Conservation (phyloP, 305 asterid genomes). For the Stenogyne calaminthoides region DNA sequence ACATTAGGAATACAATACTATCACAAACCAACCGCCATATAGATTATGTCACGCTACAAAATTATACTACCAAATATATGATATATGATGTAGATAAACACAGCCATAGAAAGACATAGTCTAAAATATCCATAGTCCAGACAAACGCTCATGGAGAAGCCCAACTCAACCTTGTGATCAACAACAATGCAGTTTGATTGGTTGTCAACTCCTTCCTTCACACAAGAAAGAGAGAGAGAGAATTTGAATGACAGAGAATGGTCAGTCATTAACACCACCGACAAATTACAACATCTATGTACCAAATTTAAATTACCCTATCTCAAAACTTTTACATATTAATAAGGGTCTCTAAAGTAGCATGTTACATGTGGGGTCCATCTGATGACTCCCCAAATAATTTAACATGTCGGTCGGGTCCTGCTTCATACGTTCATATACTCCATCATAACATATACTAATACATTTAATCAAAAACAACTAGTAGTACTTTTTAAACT, state of each 20-base stretch:
- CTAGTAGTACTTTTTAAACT: no score
- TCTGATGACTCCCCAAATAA: conserved; percentile 1
- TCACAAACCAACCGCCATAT: not conserved
- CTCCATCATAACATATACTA: no score
- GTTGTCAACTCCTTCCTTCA: conserved; percentile 14
- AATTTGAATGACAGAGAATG: not conserved
- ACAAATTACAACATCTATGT: no score
- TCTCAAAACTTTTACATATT: not conserved
- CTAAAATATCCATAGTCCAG: not conserved
- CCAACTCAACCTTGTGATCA: conserved; percentile 12
- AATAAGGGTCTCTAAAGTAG: not conserved
- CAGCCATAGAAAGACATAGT: conserved; percentile 28
- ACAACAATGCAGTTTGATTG: conserved; percentile 23
- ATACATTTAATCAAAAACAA: no score
- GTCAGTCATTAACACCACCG: conserved; percentile 40
- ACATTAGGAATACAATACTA: conserved; percentile 16
- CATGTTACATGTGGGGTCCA: conserved; percentile 5
- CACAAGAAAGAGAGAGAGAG: no score
- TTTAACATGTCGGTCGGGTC: not conserved
- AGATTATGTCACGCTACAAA: not conserved
- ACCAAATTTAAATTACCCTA: not conserved
- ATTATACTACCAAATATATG: not conserved
- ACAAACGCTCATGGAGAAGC: no score
- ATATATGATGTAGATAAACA: not conserved
- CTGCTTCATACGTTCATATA: not conserved